Base-by-base conservation (phyloP, 2,329 filamentous ascomycete species). In the Colletotrichum eleusines region DNA sequence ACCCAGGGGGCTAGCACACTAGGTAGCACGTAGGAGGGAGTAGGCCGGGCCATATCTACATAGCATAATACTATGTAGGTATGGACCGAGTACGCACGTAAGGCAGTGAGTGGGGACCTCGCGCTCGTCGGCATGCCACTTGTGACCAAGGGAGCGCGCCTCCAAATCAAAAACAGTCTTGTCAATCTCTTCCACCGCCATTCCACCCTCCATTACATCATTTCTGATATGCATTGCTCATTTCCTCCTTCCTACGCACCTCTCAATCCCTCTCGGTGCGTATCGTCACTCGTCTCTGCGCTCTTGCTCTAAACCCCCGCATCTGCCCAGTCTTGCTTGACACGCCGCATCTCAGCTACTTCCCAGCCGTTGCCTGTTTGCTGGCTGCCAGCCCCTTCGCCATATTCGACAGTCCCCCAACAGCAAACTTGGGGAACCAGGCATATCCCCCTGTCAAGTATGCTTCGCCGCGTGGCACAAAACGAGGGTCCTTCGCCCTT, bases 131-230 rank as follows among this genome's bases (percentile, higher is more conserved):
- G n/a, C n/a, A n/a, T 9, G 18, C 42, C 7, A 63, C 31, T 58
- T n/a, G 5, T 14, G n/a, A 28, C 16, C 2, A 3, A 38, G 31
- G 28, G 38, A 7, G 64, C 16, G 35, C 35, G 8, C 38, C 18
- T 33, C 9, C 42, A n/a, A n/a, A 46, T n/a, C 8, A 3, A n/a
- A 44, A 9, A 18, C 28, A 9, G 35, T 33, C 50, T 16, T 53
- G 35, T 44, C 31, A 55, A 23, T 35, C 38, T 42, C 42, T 42
- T 33, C 68, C 63, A 63, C 64, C 64, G 64, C 64, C 28, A 44
- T 63, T 71, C 44, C 35, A 38, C 57, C 44, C 63, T 55, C 55
- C 40, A 23, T 44, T 55, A 33, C 40, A 23, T 44, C 63, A 33
- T 16, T 31, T 16, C 31, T 53, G 23, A n/a, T 16, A 11, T 50